A percentile compares a stretch with the other conserved stretches of the same genome.
Evolutionary conservation across 2,329 filamentous ascomycete genomes (phyloP).

Genomic region (Rosellinia necatrix): DNA sequence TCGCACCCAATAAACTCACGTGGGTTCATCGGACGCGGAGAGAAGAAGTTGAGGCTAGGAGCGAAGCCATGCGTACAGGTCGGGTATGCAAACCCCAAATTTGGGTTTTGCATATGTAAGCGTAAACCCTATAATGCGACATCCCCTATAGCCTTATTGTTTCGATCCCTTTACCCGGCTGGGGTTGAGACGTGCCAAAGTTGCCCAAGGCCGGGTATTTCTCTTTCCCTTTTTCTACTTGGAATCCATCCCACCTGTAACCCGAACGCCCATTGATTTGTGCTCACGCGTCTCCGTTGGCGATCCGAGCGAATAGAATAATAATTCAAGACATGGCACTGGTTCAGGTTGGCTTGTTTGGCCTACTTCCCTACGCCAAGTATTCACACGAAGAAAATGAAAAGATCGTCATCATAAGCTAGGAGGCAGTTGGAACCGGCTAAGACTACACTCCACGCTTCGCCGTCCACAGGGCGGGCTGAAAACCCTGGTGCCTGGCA

Average conservation of each 20-base stretch:
- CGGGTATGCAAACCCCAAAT: not conserved
- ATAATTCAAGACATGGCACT: slow-evolving; percentile 8
- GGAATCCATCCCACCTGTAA: slow-evolving; percentile 1
- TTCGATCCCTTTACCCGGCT: not conserved
- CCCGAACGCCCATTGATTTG: slow-evolving; percentile 14
- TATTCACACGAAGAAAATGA: slow-evolving; percentile 11
- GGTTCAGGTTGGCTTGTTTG: not conserved
- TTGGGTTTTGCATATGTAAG: not conserved
- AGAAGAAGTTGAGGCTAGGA: not conserved
- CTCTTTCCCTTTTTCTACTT: slow-evolving; percentile 6
- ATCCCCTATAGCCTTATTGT: not conserved
- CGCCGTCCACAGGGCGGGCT: not conserved
- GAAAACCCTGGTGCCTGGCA: not conserved
- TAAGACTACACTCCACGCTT: not conserved
- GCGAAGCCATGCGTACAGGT: not conserved
- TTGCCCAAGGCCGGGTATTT: not conserved
- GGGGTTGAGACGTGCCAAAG: not conserved
- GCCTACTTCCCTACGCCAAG: slow-evolving; percentile 3
- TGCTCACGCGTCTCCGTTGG: slow-evolving; percentile 1
- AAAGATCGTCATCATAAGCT: slow-evolving; percentile 21
- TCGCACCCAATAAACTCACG: not conserved
- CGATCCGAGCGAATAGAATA: slow-evolving; percentile 1
- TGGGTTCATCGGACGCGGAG: not conserved
- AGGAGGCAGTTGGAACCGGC: not conserved
- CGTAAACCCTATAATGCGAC: slow-evolving; percentile 2